These are phyloP conservation scores for Paradendryphiella salina DNA, from an alignment of 2,329 filamentous ascomycete genomes.

Conservation along the genomic window DNA sequence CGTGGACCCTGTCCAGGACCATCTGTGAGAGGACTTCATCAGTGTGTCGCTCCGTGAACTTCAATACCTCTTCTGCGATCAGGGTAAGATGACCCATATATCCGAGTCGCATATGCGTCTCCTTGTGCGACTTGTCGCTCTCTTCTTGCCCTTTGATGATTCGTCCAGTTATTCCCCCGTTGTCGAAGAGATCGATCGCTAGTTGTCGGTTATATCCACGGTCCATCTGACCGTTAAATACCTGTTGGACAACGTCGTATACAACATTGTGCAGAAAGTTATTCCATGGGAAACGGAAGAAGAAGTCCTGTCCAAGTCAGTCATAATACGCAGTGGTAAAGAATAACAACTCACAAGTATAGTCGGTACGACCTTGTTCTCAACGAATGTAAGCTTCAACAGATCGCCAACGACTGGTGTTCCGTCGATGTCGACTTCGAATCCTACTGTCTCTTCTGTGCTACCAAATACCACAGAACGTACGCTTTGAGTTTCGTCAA, in stretches of 20 bases:
- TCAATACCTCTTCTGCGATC: conserved; percentile 97
- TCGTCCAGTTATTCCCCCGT: conserved; percentile 82
- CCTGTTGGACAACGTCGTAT: conserved; percentile 97
- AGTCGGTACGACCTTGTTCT: conserved; percentile 90
- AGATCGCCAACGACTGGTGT: conserved; percentile 89
- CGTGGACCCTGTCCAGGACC: conserved; percentile 86
- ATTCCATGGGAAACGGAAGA: conserved; percentile 98
- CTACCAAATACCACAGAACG: conserved; percentile 44
- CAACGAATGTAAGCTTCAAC: conserved; percentile 94
- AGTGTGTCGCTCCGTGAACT: conserved; percentile 93
- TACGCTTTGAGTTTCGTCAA: conserved; percentile 42
- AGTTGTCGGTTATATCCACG: conserved; percentile 88
- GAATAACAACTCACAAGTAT: conserved; percentile 72
- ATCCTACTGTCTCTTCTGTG: conserved; percentile 45
- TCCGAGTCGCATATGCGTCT: conserved; percentile 86
- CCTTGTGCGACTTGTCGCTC: conserved; percentile 81
- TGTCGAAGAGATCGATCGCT: conserved; percentile 90
- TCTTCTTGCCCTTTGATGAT: conserved; percentile 89
- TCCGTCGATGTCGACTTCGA: conserved; percentile 64
- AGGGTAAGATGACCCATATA: conserved; percentile 98
- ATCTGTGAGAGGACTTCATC: conserved; percentile 81
- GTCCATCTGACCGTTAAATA: conserved; percentile 98
- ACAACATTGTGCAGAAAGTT: conserved; percentile 99
- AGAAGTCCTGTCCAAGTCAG: conserved; percentile 72
- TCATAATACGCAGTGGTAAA: not conserved